Evolutionary conservation across 2,329 filamentous ascomycete species (phyloP).

Genomic region (Talaromyces sp.): DNA sequence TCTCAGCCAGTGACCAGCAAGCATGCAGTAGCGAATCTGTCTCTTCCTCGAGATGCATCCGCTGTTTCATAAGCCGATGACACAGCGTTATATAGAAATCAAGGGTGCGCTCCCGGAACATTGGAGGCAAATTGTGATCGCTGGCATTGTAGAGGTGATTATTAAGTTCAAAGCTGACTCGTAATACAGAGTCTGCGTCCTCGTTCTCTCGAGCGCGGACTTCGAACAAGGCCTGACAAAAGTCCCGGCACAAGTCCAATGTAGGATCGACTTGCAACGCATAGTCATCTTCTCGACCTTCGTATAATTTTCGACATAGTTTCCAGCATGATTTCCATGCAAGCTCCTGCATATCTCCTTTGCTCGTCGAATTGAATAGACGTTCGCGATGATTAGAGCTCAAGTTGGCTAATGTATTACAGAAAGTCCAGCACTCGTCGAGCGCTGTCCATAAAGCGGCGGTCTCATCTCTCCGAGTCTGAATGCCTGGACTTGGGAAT

Average conservation of each 20-base stretch:
- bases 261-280: slow-evolving; percentile 69
- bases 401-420: slow-evolving; percentile 81
- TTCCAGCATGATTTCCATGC: slow-evolving; percentile 95
- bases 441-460: slow-evolving; percentile 72
- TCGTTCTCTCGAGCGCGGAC: slow-evolving; percentile 75
- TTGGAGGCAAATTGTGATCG: slow-evolving; percentile 76
- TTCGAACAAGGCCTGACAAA: slow-evolving; percentile 89
- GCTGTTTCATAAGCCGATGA: slow-evolving; percentile 93
- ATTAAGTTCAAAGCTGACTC: slow-evolving; percentile 92
- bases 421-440: slow-evolving; percentile 88
- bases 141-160: slow-evolving; percentile 94
- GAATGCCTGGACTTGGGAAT: slow-evolving; percentile 33
- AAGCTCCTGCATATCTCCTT: slow-evolving; percentile 74
- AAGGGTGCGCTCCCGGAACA: slow-evolving; percentile 82
- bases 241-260: slow-evolving; percentile 82
- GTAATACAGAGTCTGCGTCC: slow-evolving; percentile 75
- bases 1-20: slow-evolving; percentile 88
- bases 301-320: slow-evolving; percentile 83
- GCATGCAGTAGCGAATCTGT: slow-evolving; percentile 79
- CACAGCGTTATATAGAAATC: slow-evolving; percentile 95
- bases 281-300: slow-evolving; percentile 69
- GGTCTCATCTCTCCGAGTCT: slow-evolving; percentile 55
- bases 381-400: slow-evolving; percentile 79
- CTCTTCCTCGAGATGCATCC: slow-evolving; percentile 71
- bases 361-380: slow-evolving; percentile 71